phyloP scores from a whole-genome alignment of 495 filamentous ascomycete genomes.

The Talaromyces wortmannii region DNA sequence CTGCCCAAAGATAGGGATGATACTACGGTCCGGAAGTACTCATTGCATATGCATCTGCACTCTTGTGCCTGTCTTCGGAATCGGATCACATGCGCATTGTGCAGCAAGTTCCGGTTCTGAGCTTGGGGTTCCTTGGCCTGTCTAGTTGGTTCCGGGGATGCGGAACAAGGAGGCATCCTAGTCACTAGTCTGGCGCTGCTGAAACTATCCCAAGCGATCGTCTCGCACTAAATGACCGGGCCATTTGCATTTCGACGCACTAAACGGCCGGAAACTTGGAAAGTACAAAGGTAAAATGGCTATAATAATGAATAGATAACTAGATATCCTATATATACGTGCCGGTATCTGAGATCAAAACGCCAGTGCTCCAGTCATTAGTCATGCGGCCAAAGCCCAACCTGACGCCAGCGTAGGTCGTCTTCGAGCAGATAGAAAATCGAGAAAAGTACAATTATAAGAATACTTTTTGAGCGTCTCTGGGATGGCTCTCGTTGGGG shows the following conservation, averaged over 20 bases:
- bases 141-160: too few relatives aligned
- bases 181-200: too few relatives aligned
- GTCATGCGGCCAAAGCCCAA: background rate
- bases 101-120: too few relatives aligned
- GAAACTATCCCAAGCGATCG: too few relatives aligned
- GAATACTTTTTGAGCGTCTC: constrained; percentile 71
- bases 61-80: background rate
- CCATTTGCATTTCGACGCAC: too few relatives aligned
- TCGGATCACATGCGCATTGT: too few relatives aligned
- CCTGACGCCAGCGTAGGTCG: background rate
- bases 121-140: too few relatives aligned
- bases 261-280: background rate
- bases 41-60: background rate
- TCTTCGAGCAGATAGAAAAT: background rate
- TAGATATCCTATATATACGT: background rate
- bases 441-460: constrained; percentile 21
- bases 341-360: background rate
- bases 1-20: background rate
- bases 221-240: too few relatives aligned
- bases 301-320: too few relatives aligned
- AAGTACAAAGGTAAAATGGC: background rate
- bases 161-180: too few relatives aligned
- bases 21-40: background rate
- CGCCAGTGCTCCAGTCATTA: background rate
- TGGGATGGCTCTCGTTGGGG: constrained; percentile 69